These are phyloP conservation scores for Kodamaea fungicola DNA, from an alignment of 1,139 yeast species.

Conservation along the genomic window DNA sequence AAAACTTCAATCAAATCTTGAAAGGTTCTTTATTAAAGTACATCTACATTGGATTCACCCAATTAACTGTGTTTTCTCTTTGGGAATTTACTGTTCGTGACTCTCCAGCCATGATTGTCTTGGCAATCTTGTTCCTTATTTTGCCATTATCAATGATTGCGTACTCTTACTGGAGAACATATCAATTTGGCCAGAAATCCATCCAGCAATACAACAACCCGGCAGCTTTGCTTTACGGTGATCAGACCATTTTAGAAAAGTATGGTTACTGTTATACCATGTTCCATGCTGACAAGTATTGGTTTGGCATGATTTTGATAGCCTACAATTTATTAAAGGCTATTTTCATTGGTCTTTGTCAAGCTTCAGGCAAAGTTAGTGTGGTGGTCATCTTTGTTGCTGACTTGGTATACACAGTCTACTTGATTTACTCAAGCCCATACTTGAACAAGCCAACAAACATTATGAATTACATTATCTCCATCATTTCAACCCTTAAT, in stretches of 20 bases:
- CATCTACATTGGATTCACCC: slow-evolving; percentile 73
- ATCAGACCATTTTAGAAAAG: slow-evolving; percentile 57
- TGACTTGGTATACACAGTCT: slow-evolving; percentile 60
- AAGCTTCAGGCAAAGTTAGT: slow-evolving; percentile 67
- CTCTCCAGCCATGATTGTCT: slow-evolving; percentile 71
- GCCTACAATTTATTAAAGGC: slow-evolving; percentile 56
- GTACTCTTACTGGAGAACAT: slow-evolving; percentile 60
- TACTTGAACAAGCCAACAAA: slow-evolving; percentile 73
- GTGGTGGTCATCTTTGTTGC: slow-evolving; percentile 61
- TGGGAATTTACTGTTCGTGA: slow-evolving; percentile 73
- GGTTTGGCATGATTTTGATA: slow-evolving; percentile 66
- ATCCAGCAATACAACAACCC: slow-evolving; percentile 58
- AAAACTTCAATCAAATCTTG: slow-evolving; percentile 50
- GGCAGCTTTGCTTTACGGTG: slow-evolving; percentile 75
- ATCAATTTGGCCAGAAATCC: slow-evolving; percentile 54
- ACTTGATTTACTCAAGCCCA: slow-evolving; percentile 57
- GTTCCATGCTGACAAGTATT: slow-evolving; percentile 70
- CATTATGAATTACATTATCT: slow-evolving; percentile 58
- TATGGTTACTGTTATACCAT: slow-evolving; percentile 81
- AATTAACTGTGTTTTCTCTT: slow-evolving; percentile 60
- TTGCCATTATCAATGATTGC: slow-evolving; percentile 52
- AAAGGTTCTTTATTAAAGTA: slow-evolving; percentile 71
- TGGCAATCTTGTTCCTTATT: slow-evolving; percentile 61
- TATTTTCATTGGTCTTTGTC: slow-evolving; percentile 65
- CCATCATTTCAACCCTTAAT: slow-evolving; percentile 62